Percentiles rank a stretch among this genome's conserved stretches.
phyloP scores from a whole-genome alignment of 1,139 yeast species.

The Suhomyces choctaworum region DNA sequence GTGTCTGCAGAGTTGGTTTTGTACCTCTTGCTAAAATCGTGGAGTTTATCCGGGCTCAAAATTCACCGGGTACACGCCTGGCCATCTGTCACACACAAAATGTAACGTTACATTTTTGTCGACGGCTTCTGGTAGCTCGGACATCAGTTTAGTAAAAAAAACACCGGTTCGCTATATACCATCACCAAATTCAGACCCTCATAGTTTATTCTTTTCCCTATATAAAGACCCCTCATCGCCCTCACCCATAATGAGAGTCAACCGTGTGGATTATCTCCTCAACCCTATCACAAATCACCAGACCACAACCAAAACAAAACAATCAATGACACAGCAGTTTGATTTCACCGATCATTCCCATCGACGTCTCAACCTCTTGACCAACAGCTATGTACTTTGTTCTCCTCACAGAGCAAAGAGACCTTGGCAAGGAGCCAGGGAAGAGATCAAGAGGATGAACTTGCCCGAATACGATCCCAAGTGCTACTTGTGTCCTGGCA shows the following conservation, averaged over 20 bases:
- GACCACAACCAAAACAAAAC: not conserved
- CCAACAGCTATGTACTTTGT: constrained; percentile 63
- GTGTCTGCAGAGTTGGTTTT: no score
- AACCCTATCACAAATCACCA: constrained; percentile 20
- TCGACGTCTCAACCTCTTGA: constrained; percentile 67
- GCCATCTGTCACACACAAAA: no score
- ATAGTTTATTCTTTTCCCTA: not conserved
- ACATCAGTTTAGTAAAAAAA: constrained; percentile 1
- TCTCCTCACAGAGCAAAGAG: constrained; percentile 79
- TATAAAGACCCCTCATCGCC: constrained; percentile 5
- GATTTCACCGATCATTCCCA: constrained; percentile 62
- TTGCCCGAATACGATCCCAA: constrained; percentile 61
- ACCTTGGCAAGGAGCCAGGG: constrained; percentile 82
- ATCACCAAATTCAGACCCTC: not conserved
- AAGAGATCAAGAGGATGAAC: constrained; percentile 43
- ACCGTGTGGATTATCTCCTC: constrained; percentile 24
- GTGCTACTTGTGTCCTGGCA: constrained; percentile 77
- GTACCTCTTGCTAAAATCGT: no score
- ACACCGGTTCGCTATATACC: not conserved
- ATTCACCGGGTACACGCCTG: no score
- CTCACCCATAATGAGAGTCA: constrained; percentile 9
- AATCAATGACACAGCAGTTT: constrained; percentile 32
- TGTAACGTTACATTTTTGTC: constrained; percentile 21
- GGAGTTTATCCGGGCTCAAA: no score
- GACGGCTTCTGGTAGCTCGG: not conserved